Evolutionary conservation across 768 basidiomycete genomes (phyloP), one percentile per base, ranked within the genome.

Genomic region (Chiua virens): DNA sequence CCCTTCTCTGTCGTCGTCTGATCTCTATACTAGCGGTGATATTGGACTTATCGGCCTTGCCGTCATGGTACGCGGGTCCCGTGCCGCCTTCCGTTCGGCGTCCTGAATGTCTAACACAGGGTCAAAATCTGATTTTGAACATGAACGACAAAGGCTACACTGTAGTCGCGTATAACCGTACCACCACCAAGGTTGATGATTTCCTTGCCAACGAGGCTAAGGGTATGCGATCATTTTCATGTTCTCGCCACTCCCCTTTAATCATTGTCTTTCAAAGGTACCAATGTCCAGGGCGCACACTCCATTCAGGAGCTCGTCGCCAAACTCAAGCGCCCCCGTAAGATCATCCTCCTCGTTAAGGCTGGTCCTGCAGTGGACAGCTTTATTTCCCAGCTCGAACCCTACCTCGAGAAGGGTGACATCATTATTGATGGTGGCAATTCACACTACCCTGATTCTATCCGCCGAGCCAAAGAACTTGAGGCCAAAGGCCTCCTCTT

Each of bases 71-170:
- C 51, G 79, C 17, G 39, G 51, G 50, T 55, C 41, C 50, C 49
- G 15, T 50, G 49, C 59, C 54, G 47, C 37, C 42, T 45, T 32
- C 58, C 64, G 43, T 43, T 37, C 49, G 38, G 8, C 27, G 10
- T 56, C 28, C 49, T 21, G 35, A 52, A 36, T 48, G 27, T 53
- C 42, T 49, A 20, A 44, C 25, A 23, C 63, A 94, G 92, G 94
- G 92, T 66, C 94, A 96, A 84, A 97, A 96, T 71, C 72, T 97
- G 68, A 95, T 97, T 71, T 78, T 98, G 63, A 97, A 98, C 79
- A 98, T 97, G 92, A 97, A 97, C 72, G 97, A 99, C 80, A 99
- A 99, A 75, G 97, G 97, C 46, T 99, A 94, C 79, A 93, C 77
- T 58, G 97, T 99, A 63, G 87, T 93, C 60, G 93, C 92, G 13